Conservation (phyloP, 371 early-diverging fungal genomes). For the Rhizopus arrhizus region DNA sequence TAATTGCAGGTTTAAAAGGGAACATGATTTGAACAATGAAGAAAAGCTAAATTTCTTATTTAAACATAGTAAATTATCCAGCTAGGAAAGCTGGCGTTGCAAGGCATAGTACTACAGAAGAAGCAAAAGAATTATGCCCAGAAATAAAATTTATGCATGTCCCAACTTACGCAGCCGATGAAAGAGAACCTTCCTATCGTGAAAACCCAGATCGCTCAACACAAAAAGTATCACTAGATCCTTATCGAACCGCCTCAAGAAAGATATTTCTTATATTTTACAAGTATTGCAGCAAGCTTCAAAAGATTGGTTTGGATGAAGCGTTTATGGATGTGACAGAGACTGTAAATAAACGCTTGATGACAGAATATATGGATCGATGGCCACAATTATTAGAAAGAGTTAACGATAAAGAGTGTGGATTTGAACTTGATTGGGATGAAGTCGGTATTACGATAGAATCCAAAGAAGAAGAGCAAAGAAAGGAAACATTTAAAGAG, state of each 20-base stretch:
- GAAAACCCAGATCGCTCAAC: constrained; percentile 66
- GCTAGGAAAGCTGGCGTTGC: constrained; percentile 57
- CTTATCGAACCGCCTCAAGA: constrained; percentile 74
- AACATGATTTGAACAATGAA: not conserved
- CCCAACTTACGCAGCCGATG: constrained; percentile 75
- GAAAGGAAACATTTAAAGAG: constrained; percentile 2
- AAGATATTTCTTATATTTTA: constrained; percentile 74
- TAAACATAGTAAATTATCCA: constrained; percentile 54
- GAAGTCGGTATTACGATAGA: constrained; percentile 26
- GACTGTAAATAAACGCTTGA: constrained; percentile 61
- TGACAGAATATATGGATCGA: constrained; percentile 38
- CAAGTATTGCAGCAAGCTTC: constrained; percentile 50
- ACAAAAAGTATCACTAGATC: constrained; percentile 90
- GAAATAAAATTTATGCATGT: constrained; percentile 83
- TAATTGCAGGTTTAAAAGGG: constrained; percentile 80
- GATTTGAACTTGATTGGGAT: constrained; percentile 38
- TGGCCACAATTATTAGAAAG: constrained; percentile 37
- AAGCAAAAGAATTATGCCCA: constrained; percentile 71
- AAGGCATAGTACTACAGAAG: constrained; percentile 49
- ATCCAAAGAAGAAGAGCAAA: constrained; percentile 30
- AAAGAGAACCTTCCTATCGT: constrained; percentile 70
- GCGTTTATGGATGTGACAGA: constrained; percentile 86
- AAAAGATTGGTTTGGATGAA: constrained; percentile 83
- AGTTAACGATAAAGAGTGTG: constrained; percentile 31
- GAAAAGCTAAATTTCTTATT: no score